phyloP scores from a whole-genome alignment of 2,329 filamentous ascomycete genomes.

The Diaporthe velutina region DNA sequence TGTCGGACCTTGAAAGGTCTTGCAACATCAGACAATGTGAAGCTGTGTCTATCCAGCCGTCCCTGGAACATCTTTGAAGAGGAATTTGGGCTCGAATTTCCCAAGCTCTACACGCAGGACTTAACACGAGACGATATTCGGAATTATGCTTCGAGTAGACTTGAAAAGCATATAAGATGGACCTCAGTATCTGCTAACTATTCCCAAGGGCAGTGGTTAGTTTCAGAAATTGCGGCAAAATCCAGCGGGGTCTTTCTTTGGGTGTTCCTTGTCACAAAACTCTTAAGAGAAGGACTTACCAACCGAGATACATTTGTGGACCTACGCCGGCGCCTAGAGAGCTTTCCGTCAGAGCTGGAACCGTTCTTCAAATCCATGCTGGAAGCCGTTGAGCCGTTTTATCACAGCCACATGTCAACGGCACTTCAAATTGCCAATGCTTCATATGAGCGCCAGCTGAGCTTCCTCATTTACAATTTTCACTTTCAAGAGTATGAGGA shows the following conservation, averaged over 20 bases:
- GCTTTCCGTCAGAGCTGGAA: conserved; percentile 9
- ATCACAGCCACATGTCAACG: conserved; percentile 11
- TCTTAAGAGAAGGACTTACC: conserved; percentile 5
- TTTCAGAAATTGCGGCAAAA: neutral
- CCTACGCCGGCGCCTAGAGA: neutral
- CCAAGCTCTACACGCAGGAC: conserved; percentile 9
- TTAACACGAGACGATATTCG: neutral
- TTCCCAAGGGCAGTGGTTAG: neutral
- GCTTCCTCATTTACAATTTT: neutral
- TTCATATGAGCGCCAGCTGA: neutral
- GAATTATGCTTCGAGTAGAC: neutral
- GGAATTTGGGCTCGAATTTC: neutral
- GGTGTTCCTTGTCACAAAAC: conserved; percentile 20
- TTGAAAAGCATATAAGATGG: conserved; percentile 5
- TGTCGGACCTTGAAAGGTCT: neutral
- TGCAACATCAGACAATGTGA: neutral
- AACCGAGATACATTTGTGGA: neutral
- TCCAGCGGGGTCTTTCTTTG: conserved; percentile 25
- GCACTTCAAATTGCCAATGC: neutral
- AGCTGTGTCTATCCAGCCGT: conserved; percentile 7
- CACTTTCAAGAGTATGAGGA: neutral
- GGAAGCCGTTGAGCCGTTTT: conserved; percentile 15
- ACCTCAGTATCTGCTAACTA: neutral
- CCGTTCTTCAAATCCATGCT: conserved; percentile 4
- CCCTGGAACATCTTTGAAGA: conserved; percentile 25